phyloP scores from a whole-genome alignment of 305 asterid genomes.

The Fraxinus albicans region DNA sequence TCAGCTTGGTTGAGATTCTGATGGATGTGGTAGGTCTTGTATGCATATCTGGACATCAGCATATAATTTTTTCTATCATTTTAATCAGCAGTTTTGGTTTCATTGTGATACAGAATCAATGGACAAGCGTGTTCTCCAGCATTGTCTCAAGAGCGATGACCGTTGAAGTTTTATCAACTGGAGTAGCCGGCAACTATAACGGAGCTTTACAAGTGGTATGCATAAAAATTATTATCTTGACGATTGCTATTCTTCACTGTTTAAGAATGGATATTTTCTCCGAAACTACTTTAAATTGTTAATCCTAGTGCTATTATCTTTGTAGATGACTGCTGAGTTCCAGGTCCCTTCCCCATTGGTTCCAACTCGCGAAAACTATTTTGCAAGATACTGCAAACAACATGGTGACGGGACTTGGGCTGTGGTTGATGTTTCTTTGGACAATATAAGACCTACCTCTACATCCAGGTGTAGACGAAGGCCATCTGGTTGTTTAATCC shows the following conservation, averaged over 20 bases:
- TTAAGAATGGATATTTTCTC: neutral
- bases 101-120: conserved; percentile 47
- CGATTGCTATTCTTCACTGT: neutral
- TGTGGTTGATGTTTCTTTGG: conserved; percentile 88
- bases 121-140: conserved; percentile 66
- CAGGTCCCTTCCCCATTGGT: conserved; percentile 93
- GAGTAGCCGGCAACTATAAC: conserved; percentile 70
- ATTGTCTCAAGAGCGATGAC: conserved; percentile 65
- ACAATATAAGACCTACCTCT: conserved; percentile 62
- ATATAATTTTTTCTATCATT: neutral
- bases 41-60: neutral
- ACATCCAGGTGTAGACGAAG: conserved; percentile 70
- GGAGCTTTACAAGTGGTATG: conserved; percentile 80
- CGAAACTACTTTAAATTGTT: neutral
- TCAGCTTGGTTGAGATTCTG: conserved; percentile 73
- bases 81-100: neutral
- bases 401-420: conserved; percentile 89
- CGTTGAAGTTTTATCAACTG: conserved; percentile 71
- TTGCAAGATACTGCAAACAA: conserved; percentile 85
- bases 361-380: conserved; percentile 85
- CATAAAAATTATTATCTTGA: neutral
- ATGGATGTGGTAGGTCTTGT: conserved; percentile 55
- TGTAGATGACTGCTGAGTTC: conserved; percentile 90
- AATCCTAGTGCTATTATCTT: neutral
- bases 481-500: conserved; percentile 96